Evolutionary conservation across 1,139 yeast genomes (phyloP).

Genomic region (Wickerhamomyces sp.): DNA sequence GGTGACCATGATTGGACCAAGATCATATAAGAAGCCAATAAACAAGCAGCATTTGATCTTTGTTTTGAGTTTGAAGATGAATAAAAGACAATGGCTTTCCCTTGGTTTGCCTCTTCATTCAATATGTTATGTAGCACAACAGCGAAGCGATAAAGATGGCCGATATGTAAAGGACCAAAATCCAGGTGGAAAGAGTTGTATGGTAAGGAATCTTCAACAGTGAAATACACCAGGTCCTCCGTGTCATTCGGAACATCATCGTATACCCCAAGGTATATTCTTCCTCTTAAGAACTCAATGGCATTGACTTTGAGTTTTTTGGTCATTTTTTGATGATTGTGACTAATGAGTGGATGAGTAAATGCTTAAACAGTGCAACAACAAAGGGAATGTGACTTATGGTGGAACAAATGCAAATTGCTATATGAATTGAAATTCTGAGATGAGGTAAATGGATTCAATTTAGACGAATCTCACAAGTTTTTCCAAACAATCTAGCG

Average conservation of each 20-base stretch:
- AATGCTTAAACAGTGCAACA: not conserved
- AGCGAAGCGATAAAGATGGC: constrained; percentile 90
- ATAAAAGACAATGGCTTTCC: constrained; percentile 87
- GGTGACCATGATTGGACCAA: constrained; percentile 97
- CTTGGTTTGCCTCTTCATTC: constrained; percentile 78
- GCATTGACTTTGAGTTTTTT: constrained; percentile 30
- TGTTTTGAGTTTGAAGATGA: constrained; percentile 77
- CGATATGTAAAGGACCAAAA: constrained; percentile 93
- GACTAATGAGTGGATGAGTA: not conserved
- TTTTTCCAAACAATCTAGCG: too few species aligned
- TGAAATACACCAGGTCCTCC: constrained; percentile 72
- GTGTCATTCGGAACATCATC: constrained; percentile 78
- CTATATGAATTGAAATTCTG: too few species aligned
- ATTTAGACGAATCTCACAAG: too few species aligned
- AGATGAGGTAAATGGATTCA: too few species aligned
- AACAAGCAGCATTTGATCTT: constrained; percentile 91
- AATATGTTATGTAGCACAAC: constrained; percentile 87
- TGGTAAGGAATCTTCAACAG: constrained; percentile 87
- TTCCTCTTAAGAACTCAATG: constrained; percentile 46
- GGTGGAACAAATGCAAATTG: too few species aligned
- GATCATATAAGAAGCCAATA: constrained; percentile 91
- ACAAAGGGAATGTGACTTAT: too few species aligned
- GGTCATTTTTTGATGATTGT: constrained; percentile 22
- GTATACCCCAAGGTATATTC: constrained; percentile 87
- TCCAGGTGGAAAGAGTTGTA: constrained; percentile 92